A percentile compares a stretch with the other conserved stretches of the same genome.
These are phyloP conservation scores for Biancaea sappan DNA, from an alignment of 306 rosid species.

Conservation along the genomic window DNA sequence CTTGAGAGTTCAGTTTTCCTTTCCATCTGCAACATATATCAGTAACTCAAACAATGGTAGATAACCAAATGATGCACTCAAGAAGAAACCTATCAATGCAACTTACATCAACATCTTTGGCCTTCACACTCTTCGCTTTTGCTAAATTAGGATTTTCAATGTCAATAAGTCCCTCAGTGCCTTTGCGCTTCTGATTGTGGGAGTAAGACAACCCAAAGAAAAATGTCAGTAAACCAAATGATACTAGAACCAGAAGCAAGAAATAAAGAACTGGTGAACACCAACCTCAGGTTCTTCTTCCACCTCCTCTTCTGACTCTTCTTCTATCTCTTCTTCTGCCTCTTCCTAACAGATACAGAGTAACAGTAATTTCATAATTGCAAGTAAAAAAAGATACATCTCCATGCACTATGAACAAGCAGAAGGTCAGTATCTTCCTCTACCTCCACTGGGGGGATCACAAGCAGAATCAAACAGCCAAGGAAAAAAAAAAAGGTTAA, in stretches of 20 bases:
- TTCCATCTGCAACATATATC: slow-evolving; percentile 42
- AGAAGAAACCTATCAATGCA: background rate
- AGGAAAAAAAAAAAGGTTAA: no score
- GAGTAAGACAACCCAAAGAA: background rate
- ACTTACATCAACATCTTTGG: slow-evolving; percentile 62
- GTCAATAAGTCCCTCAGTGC: slow-evolving; percentile 63
- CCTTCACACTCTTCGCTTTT: slow-evolving; percentile 56
- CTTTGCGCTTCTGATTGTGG: slow-evolving; percentile 59
- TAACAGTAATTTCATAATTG: background rate
- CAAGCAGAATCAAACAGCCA: background rate
- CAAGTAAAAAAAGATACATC: background rate
- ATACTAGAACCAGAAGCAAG: background rate
- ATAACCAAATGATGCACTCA: background rate
- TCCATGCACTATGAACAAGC: background rate
- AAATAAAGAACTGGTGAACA: background rate
- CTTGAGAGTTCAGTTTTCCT: slow-evolving; percentile 70
- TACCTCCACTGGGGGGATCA: background rate
- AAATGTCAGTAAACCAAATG: background rate
- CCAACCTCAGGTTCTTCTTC: slow-evolving; percentile 55
- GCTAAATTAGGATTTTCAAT: slow-evolving; percentile 73
- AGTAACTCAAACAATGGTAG: background rate
- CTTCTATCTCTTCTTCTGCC: slow-evolving; percentile 35
- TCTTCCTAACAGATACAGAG: slow-evolving; percentile 46
- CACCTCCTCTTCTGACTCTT: slow-evolving; percentile 45
- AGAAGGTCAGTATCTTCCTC: slow-evolving; percentile 22